Evolutionary conservation across 192 early-diverging fungal genomes (phyloP).

Genomic region (Podila clonocystis): DNA sequence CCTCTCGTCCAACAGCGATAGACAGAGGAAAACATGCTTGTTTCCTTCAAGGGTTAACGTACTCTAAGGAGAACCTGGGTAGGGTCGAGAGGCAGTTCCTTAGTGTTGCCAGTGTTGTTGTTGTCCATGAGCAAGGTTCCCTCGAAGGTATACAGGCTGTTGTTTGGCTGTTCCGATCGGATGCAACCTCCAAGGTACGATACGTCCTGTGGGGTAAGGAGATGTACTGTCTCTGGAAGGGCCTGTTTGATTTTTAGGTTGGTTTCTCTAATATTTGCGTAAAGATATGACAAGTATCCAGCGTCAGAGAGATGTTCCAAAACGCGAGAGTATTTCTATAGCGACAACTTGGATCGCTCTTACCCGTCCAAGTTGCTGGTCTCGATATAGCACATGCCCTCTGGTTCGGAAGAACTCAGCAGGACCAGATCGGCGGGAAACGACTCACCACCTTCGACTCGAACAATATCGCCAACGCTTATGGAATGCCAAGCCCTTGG

Average conservation of each 20-base stretch:
- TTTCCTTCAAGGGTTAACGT: constrained; percentile 1
- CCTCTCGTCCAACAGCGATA: not conserved
- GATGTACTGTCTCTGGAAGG: constrained; percentile 80
- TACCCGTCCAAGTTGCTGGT: constrained; percentile 97
- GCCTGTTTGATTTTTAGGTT: constrained; percentile 98
- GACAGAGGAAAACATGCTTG: constrained; percentile 7
- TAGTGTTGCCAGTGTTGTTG: constrained; percentile 51
- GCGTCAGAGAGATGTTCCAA: not conserved
- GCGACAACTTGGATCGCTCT: not conserved
- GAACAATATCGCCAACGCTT: constrained; percentile 92
- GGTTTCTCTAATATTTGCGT: constrained; percentile 75
- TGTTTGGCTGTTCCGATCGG: constrained; percentile 95
- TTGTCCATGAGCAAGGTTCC: constrained; percentile 74
- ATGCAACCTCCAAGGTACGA: constrained; percentile 73
- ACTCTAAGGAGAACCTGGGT: constrained; percentile 90
- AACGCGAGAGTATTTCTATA: not conserved
- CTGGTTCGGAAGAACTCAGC: constrained; percentile 92
- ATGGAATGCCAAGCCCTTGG: constrained; percentile 83
- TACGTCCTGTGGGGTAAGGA: constrained; percentile 77
- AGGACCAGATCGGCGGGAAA: constrained; percentile 95
- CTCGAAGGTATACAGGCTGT: constrained; percentile 96
- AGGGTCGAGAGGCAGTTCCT: constrained; percentile 88
- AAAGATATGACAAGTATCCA: not conserved
- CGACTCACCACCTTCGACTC: constrained; percentile 86
- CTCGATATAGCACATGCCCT: constrained; percentile 97